These are phyloP conservation scores for Exidia glandulosa DNA, from an alignment of 768 basidiomycete genomes.

Conservation along the genomic window DNA sequence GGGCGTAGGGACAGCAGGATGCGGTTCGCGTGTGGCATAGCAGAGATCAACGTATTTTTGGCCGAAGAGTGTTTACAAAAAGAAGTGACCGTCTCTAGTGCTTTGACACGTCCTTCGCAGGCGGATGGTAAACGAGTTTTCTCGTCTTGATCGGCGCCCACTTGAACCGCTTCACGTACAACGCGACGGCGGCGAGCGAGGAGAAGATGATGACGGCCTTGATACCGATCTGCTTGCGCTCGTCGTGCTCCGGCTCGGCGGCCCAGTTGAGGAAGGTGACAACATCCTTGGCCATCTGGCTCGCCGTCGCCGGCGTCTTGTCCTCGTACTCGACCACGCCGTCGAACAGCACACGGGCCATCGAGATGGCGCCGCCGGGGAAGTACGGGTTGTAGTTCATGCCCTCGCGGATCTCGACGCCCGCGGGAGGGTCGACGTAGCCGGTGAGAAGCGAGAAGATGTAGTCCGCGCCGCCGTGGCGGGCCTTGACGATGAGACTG, in stretches of 20 bases:
- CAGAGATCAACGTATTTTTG: not conserved
- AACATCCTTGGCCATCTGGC: slow-evolving; percentile 99
- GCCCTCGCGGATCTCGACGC: slow-evolving; percentile 88
- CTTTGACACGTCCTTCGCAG: slow-evolving; percentile 9
- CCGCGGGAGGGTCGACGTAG: slow-evolving; percentile 92
- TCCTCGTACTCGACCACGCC: slow-evolving; percentile 95
- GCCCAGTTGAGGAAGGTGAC: slow-evolving; percentile 93
- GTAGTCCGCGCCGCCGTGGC: slow-evolving; percentile 97
- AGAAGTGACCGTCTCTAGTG: slow-evolving; percentile 1
- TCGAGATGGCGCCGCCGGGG: slow-evolving; percentile 96
- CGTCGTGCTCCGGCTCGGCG: slow-evolving; percentile 95
- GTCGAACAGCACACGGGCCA: slow-evolving; percentile 95
- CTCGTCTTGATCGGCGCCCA: slow-evolving; percentile 88
- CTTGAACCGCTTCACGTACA: slow-evolving; percentile 95
- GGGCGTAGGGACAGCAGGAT: not conserved
- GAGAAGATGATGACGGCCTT: slow-evolving; percentile 94
- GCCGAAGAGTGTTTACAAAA: not conserved
- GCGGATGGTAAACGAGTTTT: slow-evolving; percentile 54
- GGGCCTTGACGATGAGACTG: slow-evolving; percentile 93
- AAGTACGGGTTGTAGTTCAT: slow-evolving; percentile 99
- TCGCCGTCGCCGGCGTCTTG: slow-evolving; percentile 90
- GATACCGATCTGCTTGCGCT: slow-evolving; percentile 92
- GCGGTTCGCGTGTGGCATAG: not conserved
- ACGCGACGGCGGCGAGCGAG: slow-evolving; percentile 60
- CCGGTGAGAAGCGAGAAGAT: slow-evolving; percentile 95